Conservation (phyloP, 148 eudicot species). For the Spergularia bocconei region DNA sequence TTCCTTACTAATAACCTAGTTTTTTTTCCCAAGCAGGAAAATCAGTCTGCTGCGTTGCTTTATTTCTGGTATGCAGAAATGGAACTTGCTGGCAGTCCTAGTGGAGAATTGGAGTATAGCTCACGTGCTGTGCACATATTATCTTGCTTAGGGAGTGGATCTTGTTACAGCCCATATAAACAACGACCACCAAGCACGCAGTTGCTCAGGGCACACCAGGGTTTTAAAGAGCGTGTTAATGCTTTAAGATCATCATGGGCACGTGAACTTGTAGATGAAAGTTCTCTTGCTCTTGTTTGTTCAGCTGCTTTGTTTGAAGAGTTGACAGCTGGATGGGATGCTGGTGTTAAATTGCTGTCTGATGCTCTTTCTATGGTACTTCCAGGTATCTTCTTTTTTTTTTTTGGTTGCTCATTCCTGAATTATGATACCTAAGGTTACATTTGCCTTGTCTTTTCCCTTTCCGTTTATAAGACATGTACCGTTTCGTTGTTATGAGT, state of each 20-base stretch:
- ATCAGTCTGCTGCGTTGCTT: constrained; percentile 53
- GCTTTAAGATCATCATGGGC: constrained; percentile 57
- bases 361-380: constrained; percentile 85
- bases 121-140: constrained; percentile 69
- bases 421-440: neutral
- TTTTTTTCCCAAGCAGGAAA: constrained; percentile 48
- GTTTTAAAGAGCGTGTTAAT: constrained; percentile 66
- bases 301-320: constrained; percentile 93
- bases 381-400: constrained; percentile 49
- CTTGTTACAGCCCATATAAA: constrained; percentile 61
- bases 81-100: constrained; percentile 47
- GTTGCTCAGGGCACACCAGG: constrained; percentile 87
- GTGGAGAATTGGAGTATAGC: constrained; percentile 47
- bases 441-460: neutral
- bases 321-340: constrained; percentile 64
- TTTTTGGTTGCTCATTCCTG: neutral
- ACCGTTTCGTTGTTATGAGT: neutral
- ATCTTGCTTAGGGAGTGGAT: constrained; percentile 81
- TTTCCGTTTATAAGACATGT: neutral
- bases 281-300: constrained; percentile 65
- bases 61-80: constrained; percentile 83
- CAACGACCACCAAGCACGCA: constrained; percentile 65
- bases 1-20: neutral
- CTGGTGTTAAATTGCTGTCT: constrained; percentile 67
- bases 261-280: constrained; percentile 55